phyloP scores from a whole-genome alignment of 106 monocot species.

The Platanthera guangdongensis region DNA sequence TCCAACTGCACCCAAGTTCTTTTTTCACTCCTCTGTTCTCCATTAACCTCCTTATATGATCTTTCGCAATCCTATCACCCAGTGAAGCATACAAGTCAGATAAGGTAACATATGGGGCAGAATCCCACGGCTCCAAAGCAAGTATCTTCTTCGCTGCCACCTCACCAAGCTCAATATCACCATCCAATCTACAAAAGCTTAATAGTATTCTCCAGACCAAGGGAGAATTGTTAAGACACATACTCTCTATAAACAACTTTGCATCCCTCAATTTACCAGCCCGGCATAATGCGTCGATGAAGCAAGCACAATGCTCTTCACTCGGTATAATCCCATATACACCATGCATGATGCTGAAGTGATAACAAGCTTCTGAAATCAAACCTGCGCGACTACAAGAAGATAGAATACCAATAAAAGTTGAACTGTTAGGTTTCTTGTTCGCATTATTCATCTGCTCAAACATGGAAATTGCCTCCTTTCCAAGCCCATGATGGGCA shows the following conservation, averaged over 20 bases:
- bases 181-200: slow-evolving; percentile 30
- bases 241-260: slow-evolving; percentile 21
- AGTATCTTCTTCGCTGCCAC: slow-evolving; percentile 23
- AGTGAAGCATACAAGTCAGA: slow-evolving; percentile 27
- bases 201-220: slow-evolving; percentile 28
- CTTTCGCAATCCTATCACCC: slow-evolving; percentile 15
- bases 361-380: slow-evolving; percentile 26
- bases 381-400: slow-evolving; percentile 39
- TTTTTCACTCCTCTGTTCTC: slow-evolving; percentile 27
- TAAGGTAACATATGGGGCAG: slow-evolving; percentile 24
- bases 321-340: slow-evolving; percentile 18
- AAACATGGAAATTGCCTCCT: slow-evolving; percentile 18
- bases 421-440: slow-evolving; percentile 20
- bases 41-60: slow-evolving; percentile 22
- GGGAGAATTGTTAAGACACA: slow-evolving; percentile 9
- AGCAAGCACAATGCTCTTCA: slow-evolving; percentile 31
- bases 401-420: slow-evolving; percentile 23
- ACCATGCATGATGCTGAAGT: slow-evolving; percentile 24
- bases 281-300: slow-evolving; percentile 32
- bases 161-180: slow-evolving; percentile 23
- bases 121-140: slow-evolving; percentile 21
- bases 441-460: slow-evolving; percentile 18
- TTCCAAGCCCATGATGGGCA: slow-evolving; percentile 23
- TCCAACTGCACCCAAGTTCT: slow-evolving; percentile 31
- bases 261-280: slow-evolving; percentile 25